Base-by-base conservation (phyloP, 169 alveolate genomes). In the Cryptosporidium meleagridis region DNA sequence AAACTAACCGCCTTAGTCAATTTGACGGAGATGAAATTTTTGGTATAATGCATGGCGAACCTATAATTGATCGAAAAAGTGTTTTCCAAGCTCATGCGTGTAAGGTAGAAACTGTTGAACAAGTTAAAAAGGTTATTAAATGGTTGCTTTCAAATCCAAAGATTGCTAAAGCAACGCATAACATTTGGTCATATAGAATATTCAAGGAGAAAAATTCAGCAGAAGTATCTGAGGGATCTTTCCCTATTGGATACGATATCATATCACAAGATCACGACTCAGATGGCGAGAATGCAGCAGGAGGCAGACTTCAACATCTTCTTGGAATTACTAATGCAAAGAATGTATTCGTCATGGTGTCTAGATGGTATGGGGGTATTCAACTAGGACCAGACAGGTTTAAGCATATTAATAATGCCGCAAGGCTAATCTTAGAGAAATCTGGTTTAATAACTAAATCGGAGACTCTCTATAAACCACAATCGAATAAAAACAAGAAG, bases 321-420 rank as follows among this genome's bases (percentile, higher is more conserved):
- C 75, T 87, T 2, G 51, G 16, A 10, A 44, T 70, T 33, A 26
- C 39, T 33, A 53, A 70, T 37, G 85, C 89, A 9, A 65, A 62
- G 21, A 87, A 87, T 59, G 84, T 85, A 51, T 70, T 87, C 14
- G 93, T 87, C n/a, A 73, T 87, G 84, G 93, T 87, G 1, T 29
- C 93, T 16, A 87, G 93, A 48, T 87, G 93, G 93, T 87, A 87
- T 39, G 93, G 93, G 68, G 93, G 93, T 2, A 87, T 72, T 31
- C 86, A 87, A 68, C 84, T 87, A 1, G 93, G 93, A 10, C 93
- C 93, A 23, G 93, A 87, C 69, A 69, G 93, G 23, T 87, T 87
- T 84, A 87, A 39, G 61, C 93, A 87, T 44, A 87, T 87, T 41
- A 87, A 87, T 37, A 87, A 87, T 59, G 93, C 92, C 12, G 93